A percentile compares a stretch with the other conserved stretches of the same genome.
phyloP scores from a whole-genome alignment of 106 monocot species.

The Dendrobium chrysotoxum region DNA sequence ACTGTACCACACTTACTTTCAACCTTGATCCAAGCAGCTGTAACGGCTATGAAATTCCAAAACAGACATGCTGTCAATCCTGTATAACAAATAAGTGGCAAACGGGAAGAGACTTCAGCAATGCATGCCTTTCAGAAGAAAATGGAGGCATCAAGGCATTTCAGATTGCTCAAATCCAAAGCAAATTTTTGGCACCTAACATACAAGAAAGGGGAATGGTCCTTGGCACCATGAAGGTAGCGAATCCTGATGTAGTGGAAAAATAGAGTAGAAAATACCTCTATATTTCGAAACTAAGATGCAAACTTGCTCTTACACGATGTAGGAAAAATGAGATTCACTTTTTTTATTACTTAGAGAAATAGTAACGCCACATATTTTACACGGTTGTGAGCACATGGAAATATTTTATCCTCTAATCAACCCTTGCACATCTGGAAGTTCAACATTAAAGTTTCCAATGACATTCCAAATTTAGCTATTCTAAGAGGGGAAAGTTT shows the following conservation, averaged over 20 bases:
- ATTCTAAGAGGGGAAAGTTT: neutral
- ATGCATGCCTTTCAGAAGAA: neutral
- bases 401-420: too few species aligned
- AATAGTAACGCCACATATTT: too few species aligned
- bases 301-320: too few species aligned
- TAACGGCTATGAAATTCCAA: slow-evolving; percentile 71
- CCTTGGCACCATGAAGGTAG: neutral
- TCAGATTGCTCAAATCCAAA: neutral
- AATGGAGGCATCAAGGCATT: neutral
- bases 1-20: neutral
- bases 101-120: neutral
- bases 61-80: slow-evolving; percentile 44
- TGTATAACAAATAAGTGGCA: slow-evolving; percentile 16
- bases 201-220: neutral
- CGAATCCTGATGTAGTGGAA: too few species aligned
- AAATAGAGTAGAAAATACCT: too few species aligned
- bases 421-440: too few species aligned
- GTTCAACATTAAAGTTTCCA: too few species aligned
- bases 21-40: slow-evolving; percentile 68
- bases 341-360: too few species aligned
- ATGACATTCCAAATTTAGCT: neutral
- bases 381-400: too few species aligned
- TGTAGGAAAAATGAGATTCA: too few species aligned
- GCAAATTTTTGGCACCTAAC: neutral
- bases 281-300: too few species aligned